These are phyloP conservation scores for Adansonia madagascariensis DNA, from an alignment of 441 rosid genomes.

Conservation along the genomic window DNA sequence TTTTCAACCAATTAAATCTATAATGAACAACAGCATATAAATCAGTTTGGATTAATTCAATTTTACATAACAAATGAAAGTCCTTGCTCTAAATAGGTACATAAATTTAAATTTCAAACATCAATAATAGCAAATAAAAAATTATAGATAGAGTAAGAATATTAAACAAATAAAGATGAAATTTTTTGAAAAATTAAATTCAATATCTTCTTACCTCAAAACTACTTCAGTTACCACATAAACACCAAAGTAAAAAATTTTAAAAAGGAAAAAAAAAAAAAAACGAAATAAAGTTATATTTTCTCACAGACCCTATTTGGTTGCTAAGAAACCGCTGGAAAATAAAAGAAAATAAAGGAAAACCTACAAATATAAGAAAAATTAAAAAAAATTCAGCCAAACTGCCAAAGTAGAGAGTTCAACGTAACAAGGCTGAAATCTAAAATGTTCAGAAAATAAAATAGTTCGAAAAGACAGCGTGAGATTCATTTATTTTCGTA, in stretches of 20 bases:
- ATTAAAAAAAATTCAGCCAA: not conserved
- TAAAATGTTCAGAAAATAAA: not conserved
- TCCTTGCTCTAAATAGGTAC: not conserved
- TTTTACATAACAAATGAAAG: not conserved
- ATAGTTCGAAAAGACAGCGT: not conserved
- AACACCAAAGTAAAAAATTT: not conserved
- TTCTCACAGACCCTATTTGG: not conserved
- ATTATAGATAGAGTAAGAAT: not conserved
- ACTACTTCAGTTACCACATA: not conserved
- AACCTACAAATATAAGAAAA: not conserved
- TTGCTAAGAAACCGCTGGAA: not conserved
- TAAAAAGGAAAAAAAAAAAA: not conserved
- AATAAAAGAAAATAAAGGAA: not conserved
- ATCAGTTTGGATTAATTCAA: not conserved
- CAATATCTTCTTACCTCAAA: constrained; percentile 9
- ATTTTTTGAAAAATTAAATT: not conserved
- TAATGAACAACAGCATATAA: not conserved
- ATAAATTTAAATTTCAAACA: constrained; percentile 10
- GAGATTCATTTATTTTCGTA: not conserved
- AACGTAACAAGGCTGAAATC: not conserved
- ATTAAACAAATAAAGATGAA: not conserved
- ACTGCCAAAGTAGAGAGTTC: not conserved
- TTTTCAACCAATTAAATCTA: constrained; percentile 28
- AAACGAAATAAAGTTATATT: not conserved
- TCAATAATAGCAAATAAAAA: not conserved